A percentile compares a stretch with the other conserved stretches of the same genome.
phyloP scores from a whole-genome alignment of 495 filamentous ascomycete species.

The Xylaria telfairii region DNA sequence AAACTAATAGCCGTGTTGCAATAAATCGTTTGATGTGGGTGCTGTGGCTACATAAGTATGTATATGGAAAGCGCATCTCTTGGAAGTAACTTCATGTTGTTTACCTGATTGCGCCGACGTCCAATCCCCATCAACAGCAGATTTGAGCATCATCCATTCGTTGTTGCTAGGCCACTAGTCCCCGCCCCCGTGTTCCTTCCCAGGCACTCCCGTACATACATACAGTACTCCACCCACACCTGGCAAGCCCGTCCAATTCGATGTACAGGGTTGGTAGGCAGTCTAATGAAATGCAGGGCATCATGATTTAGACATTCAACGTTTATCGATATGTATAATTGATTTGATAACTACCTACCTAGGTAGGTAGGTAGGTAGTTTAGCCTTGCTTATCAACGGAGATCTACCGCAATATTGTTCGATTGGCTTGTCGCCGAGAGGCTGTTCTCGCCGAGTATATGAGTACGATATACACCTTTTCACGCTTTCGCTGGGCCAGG shows the following conservation, averaged over 20 bases:
- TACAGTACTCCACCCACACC: constrained; percentile 6
- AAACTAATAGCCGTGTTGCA: not conserved
- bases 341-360: no score
- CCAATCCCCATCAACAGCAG: not conserved
- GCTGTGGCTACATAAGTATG: not conserved
- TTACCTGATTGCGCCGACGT: not conserved
- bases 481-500: not conserved
- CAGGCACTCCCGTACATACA: constrained; percentile 6
- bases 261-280: not conserved
- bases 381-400: not conserved
- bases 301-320: not conserved
- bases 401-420: not conserved
- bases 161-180: constrained; percentile 17
- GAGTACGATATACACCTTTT: not conserved
- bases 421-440: not conserved
- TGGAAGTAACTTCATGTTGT: not conserved
- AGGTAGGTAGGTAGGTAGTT: no score
- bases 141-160: not conserved
- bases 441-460: not conserved
- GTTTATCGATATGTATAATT: no score
- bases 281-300: not conserved
- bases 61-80: not conserved
- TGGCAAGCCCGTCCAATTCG: not conserved
- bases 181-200: not conserved
- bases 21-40: not conserved